These are phyloP conservation scores for Porogramme epimiltina DNA, from an alignment of 1,284 basidiomycete genomes.

Conservation along the genomic window DNA sequence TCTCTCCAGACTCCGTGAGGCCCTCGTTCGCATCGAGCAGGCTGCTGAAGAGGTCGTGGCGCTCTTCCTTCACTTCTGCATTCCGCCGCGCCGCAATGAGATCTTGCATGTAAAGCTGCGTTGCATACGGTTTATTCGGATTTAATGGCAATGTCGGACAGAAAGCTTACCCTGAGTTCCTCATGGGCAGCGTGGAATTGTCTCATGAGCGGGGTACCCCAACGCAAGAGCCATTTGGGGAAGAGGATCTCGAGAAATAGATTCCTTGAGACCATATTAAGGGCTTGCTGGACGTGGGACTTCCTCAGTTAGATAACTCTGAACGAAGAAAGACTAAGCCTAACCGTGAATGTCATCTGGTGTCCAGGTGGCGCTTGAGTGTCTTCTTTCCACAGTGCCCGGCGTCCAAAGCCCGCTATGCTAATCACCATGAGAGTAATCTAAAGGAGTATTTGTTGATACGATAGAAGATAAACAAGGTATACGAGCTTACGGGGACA, in stretches of 20 bases:
- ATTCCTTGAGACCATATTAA: conserved; percentile 14
- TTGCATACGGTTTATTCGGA: not conserved
- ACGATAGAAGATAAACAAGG: not conserved
- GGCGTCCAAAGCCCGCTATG: conserved; percentile 58
- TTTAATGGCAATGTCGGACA: too few species aligned
- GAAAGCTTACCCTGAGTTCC: conserved; percentile 6
- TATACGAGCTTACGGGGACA: conserved; percentile 42
- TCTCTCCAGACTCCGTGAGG: conserved; percentile 31
- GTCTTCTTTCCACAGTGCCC: conserved; percentile 53
- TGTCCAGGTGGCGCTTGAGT: conserved; percentile 44
- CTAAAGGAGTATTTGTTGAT: too few species aligned
- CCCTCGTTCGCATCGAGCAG: conserved; percentile 52
- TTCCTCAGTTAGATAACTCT: too few species aligned
- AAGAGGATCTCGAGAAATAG: conserved; percentile 8
- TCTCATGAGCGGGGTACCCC: conserved; percentile 9
- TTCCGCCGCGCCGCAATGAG: conserved; percentile 48
- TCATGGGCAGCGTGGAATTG: not conserved
- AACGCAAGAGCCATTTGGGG: conserved; percentile 8
- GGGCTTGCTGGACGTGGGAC: conserved; percentile 1
- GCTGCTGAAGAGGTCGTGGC: conserved; percentile 57
- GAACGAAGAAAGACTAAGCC: too few species aligned
- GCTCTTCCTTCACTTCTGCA: conserved; percentile 41
- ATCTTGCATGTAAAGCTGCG: conserved; percentile 7
- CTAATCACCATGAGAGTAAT: conserved; percentile 60
- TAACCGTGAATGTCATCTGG: conserved; percentile 53